Percentiles rank a stretch among this genome's conserved stretches.
phyloP scores from a whole-genome alignment of 768 basidiomycete species.

The Cystobasidium onofrii region DNA sequence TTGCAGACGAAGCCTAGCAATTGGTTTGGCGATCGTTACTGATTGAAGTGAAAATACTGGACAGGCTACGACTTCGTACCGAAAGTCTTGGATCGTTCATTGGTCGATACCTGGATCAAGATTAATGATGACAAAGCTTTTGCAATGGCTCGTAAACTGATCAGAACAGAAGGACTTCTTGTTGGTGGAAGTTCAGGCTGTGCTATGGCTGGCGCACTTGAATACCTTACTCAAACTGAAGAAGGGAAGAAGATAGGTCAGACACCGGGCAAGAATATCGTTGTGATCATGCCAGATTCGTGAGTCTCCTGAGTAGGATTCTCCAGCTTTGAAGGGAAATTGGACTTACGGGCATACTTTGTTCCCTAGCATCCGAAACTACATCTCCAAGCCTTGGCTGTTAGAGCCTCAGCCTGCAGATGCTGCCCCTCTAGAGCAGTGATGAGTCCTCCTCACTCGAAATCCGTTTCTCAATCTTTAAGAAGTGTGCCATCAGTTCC shows the following conservation, averaged over 20 bases:
- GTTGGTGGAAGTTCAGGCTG: constrained; percentile 92
- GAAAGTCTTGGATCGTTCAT: constrained; percentile 65
- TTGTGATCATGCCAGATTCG: constrained; percentile 85
- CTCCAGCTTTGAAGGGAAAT: too few relatives aligned
- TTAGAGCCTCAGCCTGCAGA: neutral
- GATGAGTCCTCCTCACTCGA: too few relatives aligned
- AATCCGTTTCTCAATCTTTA: neutral
- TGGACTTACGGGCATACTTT: too few relatives aligned
- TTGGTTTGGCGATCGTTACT: too few relatives aligned
- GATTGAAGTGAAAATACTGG: neutral
- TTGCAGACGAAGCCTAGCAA: constrained; percentile 33
- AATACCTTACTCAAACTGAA: constrained; percentile 62
- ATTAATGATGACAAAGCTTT: constrained; percentile 73
- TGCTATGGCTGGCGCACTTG: constrained; percentile 64
- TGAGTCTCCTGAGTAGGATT: too few relatives aligned
- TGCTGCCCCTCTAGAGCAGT: neutral
- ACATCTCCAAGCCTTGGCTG: constrained; percentile 41
- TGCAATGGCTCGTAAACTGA: constrained; percentile 62
- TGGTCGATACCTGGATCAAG: constrained; percentile 69
- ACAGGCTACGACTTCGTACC: constrained; percentile 51
- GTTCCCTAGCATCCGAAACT: constrained; percentile 39
- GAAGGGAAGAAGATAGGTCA: constrained; percentile 58
- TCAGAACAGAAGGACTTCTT: constrained; percentile 76
- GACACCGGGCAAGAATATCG: constrained; percentile 69
- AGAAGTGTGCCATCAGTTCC: neutral